These are phyloP conservation scores for Massariosphaeria phaeospora DNA, from an alignment of 495 filamentous ascomycete genomes.

Conservation along the genomic window DNA sequence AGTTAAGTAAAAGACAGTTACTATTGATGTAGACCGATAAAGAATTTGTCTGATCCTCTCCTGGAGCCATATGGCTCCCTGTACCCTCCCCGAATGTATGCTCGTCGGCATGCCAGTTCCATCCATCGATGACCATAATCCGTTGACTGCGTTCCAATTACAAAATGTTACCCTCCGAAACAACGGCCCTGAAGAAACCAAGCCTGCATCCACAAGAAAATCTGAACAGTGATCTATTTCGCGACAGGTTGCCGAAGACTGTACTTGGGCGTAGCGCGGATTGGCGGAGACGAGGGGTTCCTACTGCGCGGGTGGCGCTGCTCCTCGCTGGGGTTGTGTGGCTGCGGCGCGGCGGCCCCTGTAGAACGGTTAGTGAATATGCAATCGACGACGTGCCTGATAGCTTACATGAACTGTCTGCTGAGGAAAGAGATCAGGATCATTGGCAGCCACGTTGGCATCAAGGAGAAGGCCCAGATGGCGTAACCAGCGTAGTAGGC, in stretches of 20 bases:
- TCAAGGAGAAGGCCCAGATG: slow-evolving; percentile 52
- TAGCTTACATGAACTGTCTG: slow-evolving; percentile 76
- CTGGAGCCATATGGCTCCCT: too few relatives aligned
- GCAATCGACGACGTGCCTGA: background rate
- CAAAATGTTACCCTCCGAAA: background rate
- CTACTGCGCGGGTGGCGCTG: slow-evolving; percentile 5
- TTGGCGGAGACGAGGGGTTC: background rate
- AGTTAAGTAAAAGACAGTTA: too few relatives aligned
- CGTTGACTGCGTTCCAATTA: background rate
- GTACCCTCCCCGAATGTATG: too few relatives aligned
- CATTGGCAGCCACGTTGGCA: slow-evolving; percentile 73
- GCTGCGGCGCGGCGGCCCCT: slow-evolving; percentile 24
- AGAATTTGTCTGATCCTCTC: too few relatives aligned
- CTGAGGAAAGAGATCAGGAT: slow-evolving; percentile 74
- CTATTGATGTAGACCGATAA: too few relatives aligned
- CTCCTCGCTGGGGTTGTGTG: background rate
- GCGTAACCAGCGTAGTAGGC: slow-evolving; percentile 64
- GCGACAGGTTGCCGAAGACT: too few relatives aligned
- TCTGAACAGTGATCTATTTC: too few relatives aligned
- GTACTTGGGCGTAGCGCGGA: too few relatives aligned
- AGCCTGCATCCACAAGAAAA: slow-evolving; percentile 1
- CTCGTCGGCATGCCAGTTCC: too few relatives aligned
- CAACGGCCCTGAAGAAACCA: background rate
- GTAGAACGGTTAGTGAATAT: slow-evolving; percentile 7
- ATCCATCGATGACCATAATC: too few relatives aligned